Evolutionary conservation across 148 eudicot species (phyloP).

Genomic region (Suaeda aralocaspica): DNA sequence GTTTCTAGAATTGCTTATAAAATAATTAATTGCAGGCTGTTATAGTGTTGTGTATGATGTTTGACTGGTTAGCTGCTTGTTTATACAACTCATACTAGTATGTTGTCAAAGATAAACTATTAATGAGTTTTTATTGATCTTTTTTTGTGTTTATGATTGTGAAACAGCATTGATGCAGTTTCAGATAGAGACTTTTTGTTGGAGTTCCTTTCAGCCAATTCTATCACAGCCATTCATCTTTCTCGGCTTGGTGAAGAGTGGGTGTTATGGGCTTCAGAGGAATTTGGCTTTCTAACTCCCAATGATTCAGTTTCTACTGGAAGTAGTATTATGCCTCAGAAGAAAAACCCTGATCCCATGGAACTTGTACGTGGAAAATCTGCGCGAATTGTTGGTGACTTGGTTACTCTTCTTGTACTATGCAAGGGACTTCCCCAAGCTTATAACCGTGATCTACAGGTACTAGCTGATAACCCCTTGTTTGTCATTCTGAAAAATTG

Average conservation of each 20-base stretch:
- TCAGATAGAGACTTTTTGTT: conserved; percentile 94
- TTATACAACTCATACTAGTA: background rate
- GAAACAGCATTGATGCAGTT: conserved; percentile 94
- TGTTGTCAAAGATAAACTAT: background rate
- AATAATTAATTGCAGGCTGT: background rate
- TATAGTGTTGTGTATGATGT: background rate
- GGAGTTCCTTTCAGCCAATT: conserved; percentile 92
- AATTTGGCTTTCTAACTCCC: conserved; percentile 89
- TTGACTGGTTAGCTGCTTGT: background rate
- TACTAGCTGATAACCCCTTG: conserved; percentile 17
- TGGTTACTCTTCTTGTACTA: conserved; percentile 83
- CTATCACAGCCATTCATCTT: conserved; percentile 88
- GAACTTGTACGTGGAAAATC: conserved; percentile 99
- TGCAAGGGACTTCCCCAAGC: conserved; percentile 99
- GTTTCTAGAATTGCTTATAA: background rate
- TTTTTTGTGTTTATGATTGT: conserved; percentile 18
- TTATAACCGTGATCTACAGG: conserved; percentile 98
- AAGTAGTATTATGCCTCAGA: conserved; percentile 99
- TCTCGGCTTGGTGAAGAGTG: conserved; percentile 99
- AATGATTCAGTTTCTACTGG: conserved; percentile 97
- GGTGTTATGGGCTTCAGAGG: conserved; percentile 98
- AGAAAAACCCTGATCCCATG: conserved; percentile 99
- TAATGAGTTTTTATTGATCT: background rate
- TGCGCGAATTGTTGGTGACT: conserved; percentile 81
- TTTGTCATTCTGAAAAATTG: background rate